These are phyloP conservation scores for Pichia phayaonensis DNA, from an alignment of 805 yeast genomes.

Conservation along the genomic window DNA sequence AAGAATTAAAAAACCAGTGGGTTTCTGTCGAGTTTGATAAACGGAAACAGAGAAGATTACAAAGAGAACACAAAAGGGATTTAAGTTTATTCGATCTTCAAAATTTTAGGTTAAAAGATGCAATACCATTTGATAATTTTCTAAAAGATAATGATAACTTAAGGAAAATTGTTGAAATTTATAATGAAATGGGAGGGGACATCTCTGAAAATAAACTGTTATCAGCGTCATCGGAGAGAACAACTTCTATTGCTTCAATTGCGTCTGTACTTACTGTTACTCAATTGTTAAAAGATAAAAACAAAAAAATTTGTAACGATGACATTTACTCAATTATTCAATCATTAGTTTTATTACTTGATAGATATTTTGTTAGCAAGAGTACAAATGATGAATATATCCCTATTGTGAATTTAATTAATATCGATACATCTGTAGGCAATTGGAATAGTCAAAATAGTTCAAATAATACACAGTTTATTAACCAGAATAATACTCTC, in stretches of 20 bases:
- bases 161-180: constrained; percentile 11
- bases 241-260: constrained; percentile 21
- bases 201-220: constrained; percentile 7
- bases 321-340: constrained; percentile 22
- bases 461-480: not conserved
- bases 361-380: constrained; percentile 6
- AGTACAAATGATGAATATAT: not conserved
- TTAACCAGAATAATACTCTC: not conserved
- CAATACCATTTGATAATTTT: constrained; percentile 5
- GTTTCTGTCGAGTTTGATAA: constrained; percentile 62
- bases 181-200: constrained; percentile 33
- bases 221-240: constrained; percentile 14
- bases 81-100: constrained; percentile 7
- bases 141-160: constrained; percentile 7
- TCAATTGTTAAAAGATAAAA: constrained; percentile 12
- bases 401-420: not conserved
- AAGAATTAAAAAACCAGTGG: constrained; percentile 56
- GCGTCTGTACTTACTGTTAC: constrained; percentile 20
- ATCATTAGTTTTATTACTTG: constrained; percentile 24
- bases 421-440: not conserved
- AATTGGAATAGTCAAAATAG: not conserved
- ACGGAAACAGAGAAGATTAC: constrained; percentile 53
- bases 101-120: constrained; percentile 5
- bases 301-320: constrained; percentile 11
- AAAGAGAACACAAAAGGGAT: constrained; percentile 33